Evolutionary conservation across 148 eudicot species (phyloP).

Genomic region (Rhododendron mucronatum): DNA sequence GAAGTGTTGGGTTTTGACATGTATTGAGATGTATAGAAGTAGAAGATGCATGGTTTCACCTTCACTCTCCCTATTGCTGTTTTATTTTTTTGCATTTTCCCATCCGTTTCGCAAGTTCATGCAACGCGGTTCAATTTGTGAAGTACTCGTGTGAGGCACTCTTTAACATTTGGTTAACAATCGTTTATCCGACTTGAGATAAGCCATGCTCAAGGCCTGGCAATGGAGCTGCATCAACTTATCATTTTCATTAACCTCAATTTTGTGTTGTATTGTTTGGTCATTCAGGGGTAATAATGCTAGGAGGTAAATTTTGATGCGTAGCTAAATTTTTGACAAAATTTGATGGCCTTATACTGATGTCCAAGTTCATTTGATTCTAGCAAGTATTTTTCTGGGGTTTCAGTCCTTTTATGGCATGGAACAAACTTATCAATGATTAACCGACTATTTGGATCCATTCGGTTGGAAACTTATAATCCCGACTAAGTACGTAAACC

Average conservation of each 20-base stretch:
- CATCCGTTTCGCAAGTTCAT: neutral
- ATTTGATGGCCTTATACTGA: neutral
- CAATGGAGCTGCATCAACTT: neutral
- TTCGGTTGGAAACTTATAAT: too few species aligned
- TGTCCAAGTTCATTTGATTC: neutral
- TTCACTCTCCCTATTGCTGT: neutral
- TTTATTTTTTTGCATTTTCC: neutral
- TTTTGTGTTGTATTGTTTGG: neutral
- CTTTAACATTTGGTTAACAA: neutral
- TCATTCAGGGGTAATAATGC: too few species aligned
- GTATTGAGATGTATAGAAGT: neutral
- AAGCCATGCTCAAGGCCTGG: neutral
- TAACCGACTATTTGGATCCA: too few species aligned
- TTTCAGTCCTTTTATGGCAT: too few species aligned
- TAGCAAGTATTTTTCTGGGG: too few species aligned
- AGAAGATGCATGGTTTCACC: neutral
- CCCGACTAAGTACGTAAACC: too few species aligned
- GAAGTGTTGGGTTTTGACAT: neutral
- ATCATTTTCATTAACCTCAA: neutral
- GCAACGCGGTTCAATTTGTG: too few species aligned
- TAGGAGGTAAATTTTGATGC: too few species aligned
- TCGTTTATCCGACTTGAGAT: neutral
- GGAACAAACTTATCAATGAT: too few species aligned
- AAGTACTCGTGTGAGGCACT: neutral
- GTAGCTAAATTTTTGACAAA: neutral